Percentiles rank a stretch among this genome's conserved stretches.
These are phyloP conservation scores for Rhizopogon rudus DNA, from an alignment of 768 basidiomycete genomes.

Conservation along the genomic window DNA sequence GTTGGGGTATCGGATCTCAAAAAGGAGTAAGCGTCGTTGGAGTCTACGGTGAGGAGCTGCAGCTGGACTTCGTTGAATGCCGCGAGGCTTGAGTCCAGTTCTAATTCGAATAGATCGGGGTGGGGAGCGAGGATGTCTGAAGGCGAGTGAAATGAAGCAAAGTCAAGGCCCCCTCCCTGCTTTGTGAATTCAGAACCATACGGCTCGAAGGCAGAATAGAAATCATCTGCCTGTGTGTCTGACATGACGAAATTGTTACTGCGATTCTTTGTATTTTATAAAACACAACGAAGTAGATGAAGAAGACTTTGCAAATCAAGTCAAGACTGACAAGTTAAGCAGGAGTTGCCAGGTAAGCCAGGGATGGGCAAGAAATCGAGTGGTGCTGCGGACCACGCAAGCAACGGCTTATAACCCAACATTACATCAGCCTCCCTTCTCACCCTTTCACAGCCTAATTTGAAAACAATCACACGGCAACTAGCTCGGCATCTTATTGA, in stretches of 20 bases:
- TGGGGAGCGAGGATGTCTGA: conserved; percentile 72
- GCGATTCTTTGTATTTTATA: conserved; percentile 12
- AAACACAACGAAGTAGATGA: background rate
- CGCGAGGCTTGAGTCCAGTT: conserved; percentile 69
- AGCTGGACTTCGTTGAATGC: conserved; percentile 60
- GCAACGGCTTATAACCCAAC: conserved; percentile 26
- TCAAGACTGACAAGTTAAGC: conserved; percentile 8
- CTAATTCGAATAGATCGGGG: conserved; percentile 79
- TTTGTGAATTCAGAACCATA: conserved; percentile 34
- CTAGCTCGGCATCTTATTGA: conserved; percentile 11
- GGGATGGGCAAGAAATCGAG: conserved; percentile 5
- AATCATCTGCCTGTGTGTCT: conserved; percentile 26
- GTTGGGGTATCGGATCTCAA: conserved; percentile 59
- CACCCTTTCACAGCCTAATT: conserved; percentile 21
- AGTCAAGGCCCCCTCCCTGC: conserved; percentile 48
- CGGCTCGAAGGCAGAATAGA: conserved; percentile 28
- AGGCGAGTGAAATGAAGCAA: conserved; percentile 64
- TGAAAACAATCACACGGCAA: conserved; percentile 5
- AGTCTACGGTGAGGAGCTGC: conserved; percentile 59
- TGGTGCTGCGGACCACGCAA: conserved; percentile 30
- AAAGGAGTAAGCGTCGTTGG: conserved; percentile 60
- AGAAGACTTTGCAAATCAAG: conserved; percentile 1
- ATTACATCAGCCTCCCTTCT: conserved; percentile 27
- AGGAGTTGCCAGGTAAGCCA: conserved; percentile 2
- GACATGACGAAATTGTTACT: conserved; percentile 23